phyloP scores from a whole-genome alignment of 192 early-diverging fungal genomes.

The Umbelopsis sp. region DNA sequence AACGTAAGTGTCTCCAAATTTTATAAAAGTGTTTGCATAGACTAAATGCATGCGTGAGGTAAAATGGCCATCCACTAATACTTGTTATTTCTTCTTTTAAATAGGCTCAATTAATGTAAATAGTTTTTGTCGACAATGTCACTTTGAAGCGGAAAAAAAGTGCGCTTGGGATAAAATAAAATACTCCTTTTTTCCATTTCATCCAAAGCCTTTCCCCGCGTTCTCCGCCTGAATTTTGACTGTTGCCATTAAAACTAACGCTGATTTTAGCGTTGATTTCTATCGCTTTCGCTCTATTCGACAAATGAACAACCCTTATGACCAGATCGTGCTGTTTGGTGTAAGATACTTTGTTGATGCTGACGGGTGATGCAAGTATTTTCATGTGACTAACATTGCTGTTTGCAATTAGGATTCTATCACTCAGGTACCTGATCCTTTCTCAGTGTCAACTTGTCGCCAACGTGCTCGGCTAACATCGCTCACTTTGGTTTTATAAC shows the following conservation, averaged over 20 bases:
- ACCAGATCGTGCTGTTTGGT: conserved; percentile 16
- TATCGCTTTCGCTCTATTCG: too few species aligned
- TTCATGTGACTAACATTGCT: background rate
- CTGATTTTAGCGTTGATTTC: background rate
- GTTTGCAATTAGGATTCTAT: background rate
- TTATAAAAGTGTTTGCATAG: too few species aligned
- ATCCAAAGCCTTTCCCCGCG: background rate
- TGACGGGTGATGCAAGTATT: background rate
- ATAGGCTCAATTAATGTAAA: conserved; percentile 1
- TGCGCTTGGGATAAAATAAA: background rate
- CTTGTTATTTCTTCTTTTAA: background rate
- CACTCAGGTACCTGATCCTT: conserved; percentile 8
- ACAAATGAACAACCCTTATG: background rate
- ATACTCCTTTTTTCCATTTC: background rate
- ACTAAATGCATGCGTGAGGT: background rate
- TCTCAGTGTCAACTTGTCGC: background rate
- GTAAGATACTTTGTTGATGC: background rate
- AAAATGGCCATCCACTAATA: background rate
- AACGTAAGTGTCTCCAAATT: conserved; percentile 61
- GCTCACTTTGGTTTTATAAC: background rate
- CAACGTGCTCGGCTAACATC: background rate
- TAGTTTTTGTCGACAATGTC: background rate
- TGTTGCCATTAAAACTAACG: background rate
- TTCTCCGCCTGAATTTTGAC: background rate
- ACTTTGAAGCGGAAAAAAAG: background rate